Percentiles rank a stretch among this genome's conserved stretches.
These are phyloP conservation scores for Globisporangium echinulatum DNA, from an alignment of 352 stramenopile species.

Conservation along the genomic window DNA sequence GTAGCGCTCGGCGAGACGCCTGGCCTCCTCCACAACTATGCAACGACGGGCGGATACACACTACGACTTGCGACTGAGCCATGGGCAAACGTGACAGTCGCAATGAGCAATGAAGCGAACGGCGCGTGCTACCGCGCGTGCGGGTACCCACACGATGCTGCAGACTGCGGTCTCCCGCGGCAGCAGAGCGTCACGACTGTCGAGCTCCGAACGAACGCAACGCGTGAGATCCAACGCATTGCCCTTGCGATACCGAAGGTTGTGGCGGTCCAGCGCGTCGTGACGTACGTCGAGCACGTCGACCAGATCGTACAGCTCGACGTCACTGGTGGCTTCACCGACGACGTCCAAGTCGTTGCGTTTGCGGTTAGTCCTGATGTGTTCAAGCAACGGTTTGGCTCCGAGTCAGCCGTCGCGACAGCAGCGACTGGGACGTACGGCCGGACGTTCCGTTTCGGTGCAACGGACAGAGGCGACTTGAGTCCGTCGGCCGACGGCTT, in stretches of 20 bases:
- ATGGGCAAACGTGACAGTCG: constrained; percentile 65
- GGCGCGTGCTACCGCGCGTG: constrained; percentile 61
- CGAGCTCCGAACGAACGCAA: constrained; percentile 45
- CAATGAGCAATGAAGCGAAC: constrained; percentile 70
- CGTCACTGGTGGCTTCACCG: constrained; percentile 38
- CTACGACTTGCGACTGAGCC: constrained; percentile 52
- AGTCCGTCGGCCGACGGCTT: constrained; percentile 44
- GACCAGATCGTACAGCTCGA: constrained; percentile 43
- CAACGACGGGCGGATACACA: constrained; percentile 29
- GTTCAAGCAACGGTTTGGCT: constrained; percentile 44
- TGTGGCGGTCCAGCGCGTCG: constrained; percentile 59
- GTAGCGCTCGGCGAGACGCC: constrained; percentile 35
- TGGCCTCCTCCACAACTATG: constrained; percentile 13
- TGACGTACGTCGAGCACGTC: constrained; percentile 46
- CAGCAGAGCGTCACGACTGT: constrained; percentile 64
- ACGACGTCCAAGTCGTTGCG: constrained; percentile 34
- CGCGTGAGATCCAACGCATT: constrained; percentile 59
- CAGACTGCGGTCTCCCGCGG: constrained; percentile 46
- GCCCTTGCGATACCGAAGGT: constrained; percentile 35
- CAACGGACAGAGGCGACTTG: constrained; percentile 9
- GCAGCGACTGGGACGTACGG: constrained; percentile 28
- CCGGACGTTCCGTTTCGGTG: constrained; percentile 32
- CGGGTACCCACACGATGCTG: constrained; percentile 51
- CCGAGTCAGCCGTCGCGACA: constrained; percentile 25
- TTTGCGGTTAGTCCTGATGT: constrained; percentile 37